Conservation (phyloP, 2,329 filamentous ascomycete genomes). For the Ophiostoma pallidulum region DNA sequence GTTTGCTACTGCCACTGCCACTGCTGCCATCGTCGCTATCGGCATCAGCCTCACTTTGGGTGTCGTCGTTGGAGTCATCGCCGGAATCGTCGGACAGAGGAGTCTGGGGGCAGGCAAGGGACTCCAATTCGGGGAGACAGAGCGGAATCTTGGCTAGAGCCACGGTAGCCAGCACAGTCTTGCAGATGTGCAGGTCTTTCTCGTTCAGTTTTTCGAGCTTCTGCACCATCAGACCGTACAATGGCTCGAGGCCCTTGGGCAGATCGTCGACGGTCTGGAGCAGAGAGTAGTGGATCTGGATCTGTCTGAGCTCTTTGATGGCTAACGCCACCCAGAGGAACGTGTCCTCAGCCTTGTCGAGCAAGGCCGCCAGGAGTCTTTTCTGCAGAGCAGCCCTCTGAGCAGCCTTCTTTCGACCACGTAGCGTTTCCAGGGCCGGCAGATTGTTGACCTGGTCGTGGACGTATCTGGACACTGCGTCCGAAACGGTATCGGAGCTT, state of each 20-base stretch:
- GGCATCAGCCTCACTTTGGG: too few species aligned
- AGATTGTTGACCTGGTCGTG: slow-evolving; percentile 24
- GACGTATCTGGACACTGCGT: slow-evolving; percentile 32
- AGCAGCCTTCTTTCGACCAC: slow-evolving; percentile 19
- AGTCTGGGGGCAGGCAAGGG: neutral
- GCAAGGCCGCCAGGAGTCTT: slow-evolving; percentile 19
- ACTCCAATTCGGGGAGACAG: neutral
- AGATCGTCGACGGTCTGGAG: neutral
- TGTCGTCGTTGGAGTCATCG: too few species aligned
- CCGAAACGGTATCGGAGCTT: slow-evolving; percentile 19
- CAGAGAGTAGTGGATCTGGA: neutral
- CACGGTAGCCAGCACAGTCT: neutral
- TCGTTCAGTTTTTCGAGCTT: neutral
- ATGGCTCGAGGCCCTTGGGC: slow-evolving; percentile 24
- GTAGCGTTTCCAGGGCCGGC: slow-evolving; percentile 4
- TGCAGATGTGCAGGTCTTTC: neutral
- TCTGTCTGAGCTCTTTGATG: slow-evolving; percentile 23
- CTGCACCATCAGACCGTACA: slow-evolving; percentile 31
- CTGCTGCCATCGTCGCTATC: too few species aligned
- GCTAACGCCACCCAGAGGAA: slow-evolving; percentile 37
- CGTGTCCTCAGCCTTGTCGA: slow-evolving; percentile 27
- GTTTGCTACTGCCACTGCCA: too few species aligned
- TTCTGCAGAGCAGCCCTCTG: slow-evolving; percentile 16
- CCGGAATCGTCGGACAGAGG: neutral
- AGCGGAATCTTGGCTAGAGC: neutral